Base-by-base conservation (phyloP, 169 alveolate species). In the Cryptosporidium felis region DNA sequence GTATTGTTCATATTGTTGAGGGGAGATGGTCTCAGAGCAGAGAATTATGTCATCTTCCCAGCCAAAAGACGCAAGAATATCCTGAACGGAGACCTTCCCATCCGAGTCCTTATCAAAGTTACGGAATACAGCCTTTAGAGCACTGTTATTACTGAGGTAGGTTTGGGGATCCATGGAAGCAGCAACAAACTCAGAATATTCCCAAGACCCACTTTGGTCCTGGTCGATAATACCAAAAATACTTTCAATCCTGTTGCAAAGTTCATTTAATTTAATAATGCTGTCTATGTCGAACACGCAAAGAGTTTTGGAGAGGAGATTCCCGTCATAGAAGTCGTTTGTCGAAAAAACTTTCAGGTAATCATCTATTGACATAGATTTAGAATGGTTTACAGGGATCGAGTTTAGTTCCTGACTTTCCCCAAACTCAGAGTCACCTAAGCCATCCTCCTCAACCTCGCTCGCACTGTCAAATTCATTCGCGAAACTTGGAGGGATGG, bases 141-240 rank as follows among this genome's bases (percentile, higher is more conserved):
- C 67, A 56, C 61, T 74, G 9, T 42, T 53, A 36, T 74, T 74
- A 21, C 41, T 53, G 5, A 74, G 41, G 9, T 74, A 74, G 30
- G 30, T 21, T 21, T 74, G 74, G 9, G 85, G 85, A 1, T 49
- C 74, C 85, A 74, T 74, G 12, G 85, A 74, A 9, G 85, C 85
- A 36, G 85, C 85, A 18, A 56, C 42, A 56, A 74, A 74, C 30
- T 74, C 85, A 0, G 85, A 40, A 16, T 53, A 74, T 16, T 74
- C 85, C 85, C 85, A 74, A 53, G 85, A 49, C 18, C 85, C 85
- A 41, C 85, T 74, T 74, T 74, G 85, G 41, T 74, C 85, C 42
- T 74, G 85, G 21, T 74, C 85, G 5, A 74, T 74, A 4, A 74
- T 74, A 21, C 85, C 85, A 21, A 74, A 74, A 51, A 74, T 56